Evolutionary conservation across 2,329 filamentous ascomycete genomes (phyloP).

Genomic region (Monosporascus sp.): DNA sequence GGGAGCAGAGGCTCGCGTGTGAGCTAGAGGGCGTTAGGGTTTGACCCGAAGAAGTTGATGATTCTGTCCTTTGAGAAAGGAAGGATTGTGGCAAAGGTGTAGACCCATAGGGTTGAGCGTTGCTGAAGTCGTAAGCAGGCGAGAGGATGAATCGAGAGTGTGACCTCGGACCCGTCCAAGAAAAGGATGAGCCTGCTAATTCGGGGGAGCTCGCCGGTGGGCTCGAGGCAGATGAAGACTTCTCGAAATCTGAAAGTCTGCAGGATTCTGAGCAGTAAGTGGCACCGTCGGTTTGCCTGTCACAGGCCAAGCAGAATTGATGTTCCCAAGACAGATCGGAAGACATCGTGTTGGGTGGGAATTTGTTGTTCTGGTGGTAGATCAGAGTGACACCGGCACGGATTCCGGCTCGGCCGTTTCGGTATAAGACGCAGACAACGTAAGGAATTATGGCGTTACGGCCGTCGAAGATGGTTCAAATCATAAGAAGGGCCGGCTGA

Average conservation of each 20-base stretch:
- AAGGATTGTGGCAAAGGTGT: slow-evolving; percentile 41
- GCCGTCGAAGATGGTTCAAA: neutral
- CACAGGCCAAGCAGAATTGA: slow-evolving; percentile 91
- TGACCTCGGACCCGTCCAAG: slow-evolving; percentile 38
- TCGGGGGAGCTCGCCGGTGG: slow-evolving; percentile 55
- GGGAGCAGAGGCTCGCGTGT: slow-evolving; percentile 76
- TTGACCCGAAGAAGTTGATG: slow-evolving; percentile 31
- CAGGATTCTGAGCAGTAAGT: slow-evolving; percentile 92
- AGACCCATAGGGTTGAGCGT: slow-evolving; percentile 52
- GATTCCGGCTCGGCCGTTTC: neutral
- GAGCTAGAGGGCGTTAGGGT: slow-evolving; percentile 68
- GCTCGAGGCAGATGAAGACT: slow-evolving; percentile 48
- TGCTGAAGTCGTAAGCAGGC: slow-evolving; percentile 69
- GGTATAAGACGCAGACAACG: neutral
- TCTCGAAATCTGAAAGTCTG: slow-evolving; percentile 81
- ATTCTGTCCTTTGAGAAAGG: slow-evolving; percentile 27
- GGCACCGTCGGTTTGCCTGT: slow-evolving; percentile 75
- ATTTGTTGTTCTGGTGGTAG: slow-evolving; percentile 19
- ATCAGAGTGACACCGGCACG: too few relatives aligned
- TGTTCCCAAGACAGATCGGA: slow-evolving; percentile 66
- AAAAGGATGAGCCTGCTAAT: slow-evolving; percentile 44
- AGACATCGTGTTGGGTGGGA: slow-evolving; percentile 36
- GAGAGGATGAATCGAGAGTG: slow-evolving; percentile 60
- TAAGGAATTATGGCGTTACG: neutral
- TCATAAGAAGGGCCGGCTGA: neutral